phyloP scores from a whole-genome alignment of 1,284 basidiomycete genomes.

The Wallemia ichthyophaga region DNA sequence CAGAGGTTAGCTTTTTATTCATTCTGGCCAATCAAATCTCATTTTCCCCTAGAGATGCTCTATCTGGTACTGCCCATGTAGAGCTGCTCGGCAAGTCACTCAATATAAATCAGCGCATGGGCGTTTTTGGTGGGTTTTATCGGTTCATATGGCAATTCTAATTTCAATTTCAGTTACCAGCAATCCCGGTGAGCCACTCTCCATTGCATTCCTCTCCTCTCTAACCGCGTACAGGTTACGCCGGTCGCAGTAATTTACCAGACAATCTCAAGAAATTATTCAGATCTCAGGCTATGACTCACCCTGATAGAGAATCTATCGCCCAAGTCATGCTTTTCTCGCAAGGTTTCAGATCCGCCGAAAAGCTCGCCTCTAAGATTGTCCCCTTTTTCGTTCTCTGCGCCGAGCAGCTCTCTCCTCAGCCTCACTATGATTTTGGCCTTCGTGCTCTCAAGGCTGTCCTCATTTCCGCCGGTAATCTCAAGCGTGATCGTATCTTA shows the following conservation, averaged over 20 bases:
- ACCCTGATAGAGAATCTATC: constrained; percentile 88
- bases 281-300: constrained; percentile 86
- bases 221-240: constrained; percentile 31
- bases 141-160: constrained; percentile 1
- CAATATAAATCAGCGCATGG: constrained; percentile 78
- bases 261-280: constrained; percentile 48
- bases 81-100: constrained; percentile 86
- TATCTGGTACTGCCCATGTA: constrained; percentile 29
- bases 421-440: constrained; percentile 98
- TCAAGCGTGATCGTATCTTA: constrained; percentile 64
- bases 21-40: no score
- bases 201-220: not conserved
- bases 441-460: constrained; percentile 91
- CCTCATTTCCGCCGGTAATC: constrained; percentile 78
- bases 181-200: constrained; percentile 28
- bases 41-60: not conserved
- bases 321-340: constrained; percentile 99
- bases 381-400: constrained; percentile 99
- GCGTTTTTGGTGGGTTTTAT: constrained; percentile 16
- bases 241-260: constrained; percentile 82
- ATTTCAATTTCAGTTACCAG: constrained; percentile 58
- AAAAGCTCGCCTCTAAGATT: constrained; percentile 80
- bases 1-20: no score
- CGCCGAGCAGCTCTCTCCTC: constrained; percentile 78
- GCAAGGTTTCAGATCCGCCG: constrained; percentile 93